Base-by-base conservation (phyloP, 2,329 filamentous ascomycete genomes). In the Fusarium nanum region DNA sequence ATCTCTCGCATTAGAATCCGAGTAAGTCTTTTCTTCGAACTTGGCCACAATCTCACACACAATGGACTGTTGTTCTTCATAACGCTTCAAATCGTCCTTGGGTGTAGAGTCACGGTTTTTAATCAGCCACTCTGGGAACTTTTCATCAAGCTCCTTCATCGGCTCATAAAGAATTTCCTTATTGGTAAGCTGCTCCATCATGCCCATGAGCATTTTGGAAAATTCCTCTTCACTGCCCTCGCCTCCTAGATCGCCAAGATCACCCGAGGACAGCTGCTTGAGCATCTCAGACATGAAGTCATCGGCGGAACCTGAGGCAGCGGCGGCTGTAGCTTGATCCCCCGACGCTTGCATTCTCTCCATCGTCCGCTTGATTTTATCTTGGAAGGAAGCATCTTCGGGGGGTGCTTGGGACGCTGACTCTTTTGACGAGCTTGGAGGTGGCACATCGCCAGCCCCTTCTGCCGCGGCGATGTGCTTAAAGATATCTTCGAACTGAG, bases 161-260 rank as follows among this genome's bases (percentile, higher is more conserved):
- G 96, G 96, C 82, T 99, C 95, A 78, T 98, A 98, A 53, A 99
- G 82, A 68, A 99, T 98, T 73, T 98, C 96, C 84, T 97, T 98
- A 81, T 97, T 97, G 6, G 96, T 98, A 68, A 99, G 86, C 80
- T 99, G 94, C 82, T 98, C 93, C 95, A 99, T 98, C 93, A 98
- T 97, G 56, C 92, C 93, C 86, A 97, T 89, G 64, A 99, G 88
- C 89, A 98, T 93, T 82, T 97, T 95, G 60, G 93, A 94, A 75
- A 98, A 92, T 73, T 97, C 94, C 74, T 96, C 94, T 60, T 98
- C 93, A 53, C 78, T 76, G 40, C 80, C 81, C 12, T 88, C 90
- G n/a, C 76, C 77, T n/a, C 87, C 89, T 1, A 84, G 79, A 32
- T 73, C 76, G 14, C 86, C 89, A 2, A 84, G 80, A 25, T 87